Conservation (phyloP, 176 grass and related monocot species). For the Avena insularis region DNA sequence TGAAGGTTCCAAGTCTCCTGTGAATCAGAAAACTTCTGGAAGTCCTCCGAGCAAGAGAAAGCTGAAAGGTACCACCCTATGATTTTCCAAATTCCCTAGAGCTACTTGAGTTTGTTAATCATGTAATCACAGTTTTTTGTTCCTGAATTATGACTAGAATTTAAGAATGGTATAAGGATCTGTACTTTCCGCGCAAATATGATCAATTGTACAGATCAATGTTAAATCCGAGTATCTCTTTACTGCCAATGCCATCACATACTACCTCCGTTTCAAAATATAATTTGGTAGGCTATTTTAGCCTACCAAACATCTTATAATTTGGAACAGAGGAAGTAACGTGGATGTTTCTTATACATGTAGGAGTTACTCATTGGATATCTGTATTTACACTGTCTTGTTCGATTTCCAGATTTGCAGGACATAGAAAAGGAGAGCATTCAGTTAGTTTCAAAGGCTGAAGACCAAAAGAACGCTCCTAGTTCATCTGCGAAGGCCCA, state of each 20-base stretch:
- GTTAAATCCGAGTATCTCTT: background rate
- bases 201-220: background rate
- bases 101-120: constrained; percentile 29
- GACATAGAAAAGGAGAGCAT: constrained; percentile 43
- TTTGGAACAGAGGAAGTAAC: too few relatives aligned
- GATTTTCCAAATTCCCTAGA: constrained; percentile 22
- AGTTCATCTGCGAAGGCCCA: constrained; percentile 37
- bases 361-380: constrained; percentile 6
- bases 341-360: background rate
- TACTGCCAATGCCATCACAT: background rate
- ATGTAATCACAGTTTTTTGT: background rate
- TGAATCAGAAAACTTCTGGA: constrained; percentile 26
- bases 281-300: too few relatives aligned
- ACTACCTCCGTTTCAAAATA: too few relatives aligned
- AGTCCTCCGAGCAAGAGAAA: constrained; percentile 64
- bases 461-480: constrained; percentile 38
- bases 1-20: constrained; percentile 43
- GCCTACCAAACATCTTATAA: too few relatives aligned
- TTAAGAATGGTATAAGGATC: background rate
- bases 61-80: constrained; percentile 49
- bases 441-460: constrained; percentile 31
- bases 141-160: background rate
- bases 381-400: background rate
- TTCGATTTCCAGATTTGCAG: constrained; percentile 52
- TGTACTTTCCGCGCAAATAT: background rate